Evolutionary conservation across 176 grass and related monocot genomes (phyloP).

Genomic region (Secale cereale): DNA sequence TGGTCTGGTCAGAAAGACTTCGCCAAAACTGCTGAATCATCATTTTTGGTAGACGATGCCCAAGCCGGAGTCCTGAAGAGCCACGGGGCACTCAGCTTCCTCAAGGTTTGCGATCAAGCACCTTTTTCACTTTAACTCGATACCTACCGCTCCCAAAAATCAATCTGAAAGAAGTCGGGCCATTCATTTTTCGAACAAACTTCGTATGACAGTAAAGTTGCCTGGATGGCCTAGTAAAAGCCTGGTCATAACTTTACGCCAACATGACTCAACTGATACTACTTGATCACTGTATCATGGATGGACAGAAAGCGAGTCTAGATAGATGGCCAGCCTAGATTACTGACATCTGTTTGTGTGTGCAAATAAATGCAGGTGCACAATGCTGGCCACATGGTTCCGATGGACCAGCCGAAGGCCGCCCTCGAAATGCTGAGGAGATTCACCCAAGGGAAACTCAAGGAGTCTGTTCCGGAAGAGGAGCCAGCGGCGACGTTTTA

Average conservation of each 20-base stretch:
- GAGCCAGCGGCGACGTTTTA: neutral
- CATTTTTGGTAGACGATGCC: constrained; percentile 54
- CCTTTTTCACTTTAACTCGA: constrained; percentile 9
- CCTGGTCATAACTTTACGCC: too few species aligned
- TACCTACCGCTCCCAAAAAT: neutral
- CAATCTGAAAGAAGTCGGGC: too few species aligned
- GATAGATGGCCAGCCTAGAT: neutral
- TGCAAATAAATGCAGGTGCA: constrained; percentile 53
- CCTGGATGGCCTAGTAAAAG: too few species aligned
- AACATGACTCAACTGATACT: too few species aligned
- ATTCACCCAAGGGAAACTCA: constrained; percentile 66
- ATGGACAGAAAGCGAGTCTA: neutral
- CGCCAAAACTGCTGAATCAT: constrained; percentile 31
- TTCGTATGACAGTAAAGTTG: too few species aligned
- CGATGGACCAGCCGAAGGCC: constrained; percentile 89
- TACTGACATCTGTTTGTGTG: neutral
- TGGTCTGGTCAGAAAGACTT: constrained; percentile 94
- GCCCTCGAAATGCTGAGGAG: constrained; percentile 80
- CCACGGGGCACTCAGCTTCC: constrained; percentile 78
- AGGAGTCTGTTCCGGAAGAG: neutral
- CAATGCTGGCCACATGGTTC: constrained; percentile 96
- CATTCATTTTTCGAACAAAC: too few species aligned
- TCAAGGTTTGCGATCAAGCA: constrained; percentile 60
- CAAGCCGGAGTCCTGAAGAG: constrained; percentile 77
- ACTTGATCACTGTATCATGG: too few species aligned